Evolutionary conservation across 2,329 filamentous ascomycete species (phyloP), one percentile per base, ranked within the genome.

Genomic region (Aaosphaeria arxii): DNA sequence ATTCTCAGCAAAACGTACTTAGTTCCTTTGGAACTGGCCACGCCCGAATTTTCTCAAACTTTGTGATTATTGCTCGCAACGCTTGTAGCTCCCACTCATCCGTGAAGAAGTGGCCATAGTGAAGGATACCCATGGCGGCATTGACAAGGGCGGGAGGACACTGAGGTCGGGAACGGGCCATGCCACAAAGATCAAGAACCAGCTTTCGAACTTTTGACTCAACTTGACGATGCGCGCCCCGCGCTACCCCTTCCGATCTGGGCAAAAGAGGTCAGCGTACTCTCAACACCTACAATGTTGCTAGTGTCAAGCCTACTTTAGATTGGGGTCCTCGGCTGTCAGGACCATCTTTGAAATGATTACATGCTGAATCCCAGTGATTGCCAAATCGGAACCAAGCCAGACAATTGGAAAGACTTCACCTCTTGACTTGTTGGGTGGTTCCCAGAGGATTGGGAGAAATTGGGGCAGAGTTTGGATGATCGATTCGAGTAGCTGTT

Each of bases 51-150:
- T 36, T 13, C 13, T 36, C 13, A 36, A 36, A 36, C 32, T 35
- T 45, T 33, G 36, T 35, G 29, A 45, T 28, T 4, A 45, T 35
- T 4, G 13, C 5, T 7, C 36, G 13, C 43, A 45, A 45, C 11
- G 30, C 30, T 24, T 24, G 30, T 6, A 17, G 31, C 35, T 45
- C 43, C 11, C 17, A 24, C 7, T 24, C 13, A 30, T 45, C 43
- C 13, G 43, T 45, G 13, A 45, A 45, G 13, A 28, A 45, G 13
- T 45, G 32, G 4, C 43, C 43, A 24, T 45, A 45, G 4, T 28
- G 43, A 28, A 33, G 31, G 24, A 45, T 45, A 9, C 13, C 43
- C 31, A 39, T 39, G 30, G 35, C 31, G 13, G 43, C 43, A 17
- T 17, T 28, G n/a, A 45, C 43, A 7, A 45, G 30, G n/a, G 43